These are phyloP conservation scores for Malus orientalis DNA, from an alignment of 306 rosid species.

Conservation along the genomic window DNA sequence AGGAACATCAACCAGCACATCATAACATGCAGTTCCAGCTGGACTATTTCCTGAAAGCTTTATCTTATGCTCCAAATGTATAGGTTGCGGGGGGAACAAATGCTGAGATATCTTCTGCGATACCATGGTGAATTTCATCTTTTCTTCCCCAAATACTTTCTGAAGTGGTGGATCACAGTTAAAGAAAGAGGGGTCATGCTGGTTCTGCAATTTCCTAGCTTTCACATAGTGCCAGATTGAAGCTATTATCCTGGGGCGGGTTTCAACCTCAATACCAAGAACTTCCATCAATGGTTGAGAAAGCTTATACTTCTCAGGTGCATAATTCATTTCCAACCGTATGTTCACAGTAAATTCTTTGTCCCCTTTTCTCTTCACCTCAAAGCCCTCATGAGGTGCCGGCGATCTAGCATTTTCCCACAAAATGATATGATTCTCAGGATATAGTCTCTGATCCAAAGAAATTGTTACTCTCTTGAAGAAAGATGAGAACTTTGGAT, in stretches of 20 bases:
- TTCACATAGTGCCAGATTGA: conserved; percentile 99
- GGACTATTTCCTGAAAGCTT: conserved; percentile 88
- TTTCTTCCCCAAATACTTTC: conserved; percentile 91
- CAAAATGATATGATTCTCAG: conserved; percentile 62
- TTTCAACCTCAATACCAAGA: conserved; percentile 98
- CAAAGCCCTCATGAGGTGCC: conserved; percentile 93
- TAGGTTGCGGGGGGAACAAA: conserved; percentile 82
- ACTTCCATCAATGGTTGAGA: conserved; percentile 86
- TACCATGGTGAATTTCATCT: conserved; percentile 88
- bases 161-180: conserved; percentile 86
- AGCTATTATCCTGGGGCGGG: conserved; percentile 92
- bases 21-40: conserved; percentile 89
- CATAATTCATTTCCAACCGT: conserved; percentile 86
- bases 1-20: conserved; percentile 88
- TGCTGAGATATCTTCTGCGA: conserved; percentile 89
- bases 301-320: conserved; percentile 89
- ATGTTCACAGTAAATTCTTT: conserved; percentile 67
- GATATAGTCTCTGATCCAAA: conserved; percentile 93
- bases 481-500: conserved; percentile 89
- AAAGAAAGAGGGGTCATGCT: conserved; percentile 73
- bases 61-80: conserved; percentile 85
- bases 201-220: conserved; percentile 93
- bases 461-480: conserved; percentile 85
- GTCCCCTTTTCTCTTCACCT: conserved; percentile 96
- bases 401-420: conserved; percentile 89